Evolutionary conservation across 352 stramenopile species (phyloP).

Genomic region (Paralagenidium karlingii): DNA sequence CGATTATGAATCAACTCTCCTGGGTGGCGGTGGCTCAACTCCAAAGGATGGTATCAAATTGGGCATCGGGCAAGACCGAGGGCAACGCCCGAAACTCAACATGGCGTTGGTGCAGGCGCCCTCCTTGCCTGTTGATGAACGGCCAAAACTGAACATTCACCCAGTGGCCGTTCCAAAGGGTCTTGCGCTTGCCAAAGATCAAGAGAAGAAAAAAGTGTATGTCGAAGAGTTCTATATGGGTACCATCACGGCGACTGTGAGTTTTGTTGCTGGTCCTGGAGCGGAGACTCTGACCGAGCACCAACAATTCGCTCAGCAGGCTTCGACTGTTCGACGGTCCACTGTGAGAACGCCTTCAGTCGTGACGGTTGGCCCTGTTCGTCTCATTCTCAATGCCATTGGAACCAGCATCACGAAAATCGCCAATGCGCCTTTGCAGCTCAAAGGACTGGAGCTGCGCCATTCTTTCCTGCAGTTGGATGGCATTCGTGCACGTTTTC

Average conservation of each 20-base stretch:
- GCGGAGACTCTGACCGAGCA: conserved; percentile 16
- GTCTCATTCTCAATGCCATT: conserved; percentile 78
- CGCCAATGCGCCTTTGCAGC: conserved; percentile 75
- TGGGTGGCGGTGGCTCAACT: too few species aligned
- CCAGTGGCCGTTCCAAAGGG: too few species aligned
- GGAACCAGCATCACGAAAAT: conserved; percentile 82
- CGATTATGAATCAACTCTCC: too few species aligned
- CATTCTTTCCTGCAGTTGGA: conserved; percentile 81
- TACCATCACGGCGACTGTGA: conserved; percentile 70
- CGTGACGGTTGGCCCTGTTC: conserved; percentile 60
- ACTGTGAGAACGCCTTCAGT: conserved; percentile 18
- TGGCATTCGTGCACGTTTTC: conserved; percentile 43
- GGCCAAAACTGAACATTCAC: too few species aligned
- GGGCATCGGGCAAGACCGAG: too few species aligned
- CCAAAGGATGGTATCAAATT: too few species aligned
- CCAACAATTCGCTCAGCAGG: conserved; percentile 6
- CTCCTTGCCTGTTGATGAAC: too few species aligned
- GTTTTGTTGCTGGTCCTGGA: conserved; percentile 30
- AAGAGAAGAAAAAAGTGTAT: conserved; percentile 76
- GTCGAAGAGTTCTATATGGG: conserved; percentile 85
- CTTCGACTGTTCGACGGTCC: too few species aligned
- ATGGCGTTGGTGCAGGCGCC: too few species aligned
- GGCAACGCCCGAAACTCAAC: too few species aligned
- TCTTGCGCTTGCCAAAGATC: too few species aligned
- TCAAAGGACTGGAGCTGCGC: conserved; percentile 60